Conservation (phyloP, 78 protist genomes). For the Capsaspora owczarzaki region DNA sequence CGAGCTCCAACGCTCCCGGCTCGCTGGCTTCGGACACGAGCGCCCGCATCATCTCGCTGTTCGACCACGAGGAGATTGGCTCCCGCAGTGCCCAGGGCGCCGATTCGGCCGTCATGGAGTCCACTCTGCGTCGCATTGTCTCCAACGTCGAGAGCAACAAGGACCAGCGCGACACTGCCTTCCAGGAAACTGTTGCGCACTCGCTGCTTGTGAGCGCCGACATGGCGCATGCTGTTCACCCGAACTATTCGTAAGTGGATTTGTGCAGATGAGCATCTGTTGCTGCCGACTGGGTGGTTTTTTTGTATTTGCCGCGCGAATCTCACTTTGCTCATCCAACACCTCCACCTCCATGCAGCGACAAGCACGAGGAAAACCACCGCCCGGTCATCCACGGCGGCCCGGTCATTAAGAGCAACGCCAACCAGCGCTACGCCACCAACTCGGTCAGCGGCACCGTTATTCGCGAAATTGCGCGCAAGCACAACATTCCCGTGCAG, state of each 20-base stretch:
- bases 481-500: slow-evolving; percentile 46
- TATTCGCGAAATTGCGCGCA: slow-evolving; percentile 55
- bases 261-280: background rate
- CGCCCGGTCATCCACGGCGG: slow-evolving; percentile 82
- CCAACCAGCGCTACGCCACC: slow-evolving; percentile 91
- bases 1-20: background rate
- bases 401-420: slow-evolving; percentile 80
- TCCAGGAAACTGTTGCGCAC: slow-evolving; percentile 27
- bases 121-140: background rate
- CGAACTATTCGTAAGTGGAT: slow-evolving; percentile 69
- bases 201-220: slow-evolving; percentile 78
- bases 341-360: background rate
- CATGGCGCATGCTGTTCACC: slow-evolving; percentile 94
- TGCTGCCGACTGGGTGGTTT: background rate
- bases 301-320: background rate
- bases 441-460: slow-evolving; percentile 33
- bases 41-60: slow-evolving; percentile 44
- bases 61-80: slow-evolving; percentile 90
- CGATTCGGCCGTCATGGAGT: slow-evolving; percentile 19
- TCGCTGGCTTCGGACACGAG: slow-evolving; percentile 4
- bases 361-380: slow-evolving; percentile 79
- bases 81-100: slow-evolving; percentile 49
- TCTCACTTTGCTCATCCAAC: too few relatives aligned
- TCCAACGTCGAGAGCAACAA: slow-evolving; percentile 16
- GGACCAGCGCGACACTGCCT: slow-evolving; percentile 9